Conservation (phyloP, 1,284 basidiomycete species). For the Cutaneotrichosporon sp. region DNA sequence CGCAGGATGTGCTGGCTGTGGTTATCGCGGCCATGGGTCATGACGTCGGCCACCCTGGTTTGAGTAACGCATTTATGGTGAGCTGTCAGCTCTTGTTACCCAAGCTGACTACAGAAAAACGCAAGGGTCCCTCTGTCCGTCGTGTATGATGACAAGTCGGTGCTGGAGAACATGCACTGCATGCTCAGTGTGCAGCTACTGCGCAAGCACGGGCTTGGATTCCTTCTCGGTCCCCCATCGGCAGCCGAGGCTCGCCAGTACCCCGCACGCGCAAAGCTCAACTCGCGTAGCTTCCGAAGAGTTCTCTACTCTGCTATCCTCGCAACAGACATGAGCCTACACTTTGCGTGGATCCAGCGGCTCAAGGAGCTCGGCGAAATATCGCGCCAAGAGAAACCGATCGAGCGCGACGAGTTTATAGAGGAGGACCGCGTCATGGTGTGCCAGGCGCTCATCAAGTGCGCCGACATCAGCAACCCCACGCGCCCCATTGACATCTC, state of each 20-base stretch:
- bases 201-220: conserved; percentile 66
- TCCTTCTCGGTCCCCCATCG: conserved; percentile 40
- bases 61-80: conserved; percentile 88
- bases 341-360: conserved; percentile 72
- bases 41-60: conserved; percentile 89
- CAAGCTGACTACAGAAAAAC: conserved; percentile 63
- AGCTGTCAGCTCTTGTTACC: conserved; percentile 38
- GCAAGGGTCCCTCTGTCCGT: conserved; percentile 79
- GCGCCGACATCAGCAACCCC: conserved; percentile 93
- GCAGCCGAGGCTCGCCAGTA: conserved; percentile 6
- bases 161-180: conserved; percentile 89
- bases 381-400: conserved; percentile 8
- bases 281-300: conserved; percentile 60
- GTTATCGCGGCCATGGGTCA: conserved; percentile 88
- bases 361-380: conserved; percentile 50
- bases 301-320: conserved; percentile 73
- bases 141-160: conserved; percentile 81
- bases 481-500: conserved; percentile 85
- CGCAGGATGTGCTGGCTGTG: conserved; percentile 72
- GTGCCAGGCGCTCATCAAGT: conserved; percentile 90
- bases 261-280: conserved; percentile 20
- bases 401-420: conserved; percentile 6
- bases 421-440: conserved; percentile 61
- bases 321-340: conserved; percentile 88
- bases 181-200: conserved; percentile 76